These are phyloP conservation scores for Dorcoceras hygrometricum DNA, from an alignment of 257 asterid species.

Conservation along the genomic window DNA sequence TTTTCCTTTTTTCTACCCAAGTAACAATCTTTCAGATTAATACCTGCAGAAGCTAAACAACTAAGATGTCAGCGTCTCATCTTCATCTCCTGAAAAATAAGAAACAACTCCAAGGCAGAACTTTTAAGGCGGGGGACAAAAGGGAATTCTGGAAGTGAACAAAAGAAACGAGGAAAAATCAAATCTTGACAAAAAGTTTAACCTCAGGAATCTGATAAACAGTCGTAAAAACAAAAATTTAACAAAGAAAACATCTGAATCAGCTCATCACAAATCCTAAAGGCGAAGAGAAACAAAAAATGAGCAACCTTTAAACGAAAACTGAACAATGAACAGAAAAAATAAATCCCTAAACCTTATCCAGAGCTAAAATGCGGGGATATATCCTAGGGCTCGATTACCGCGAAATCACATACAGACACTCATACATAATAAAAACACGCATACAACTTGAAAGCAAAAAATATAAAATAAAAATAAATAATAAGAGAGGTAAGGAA, in stretches of 20 bases:
- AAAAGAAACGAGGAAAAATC: background rate
- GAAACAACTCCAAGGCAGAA: background rate
- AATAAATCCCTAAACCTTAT: constrained; percentile 44
- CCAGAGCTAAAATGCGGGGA: constrained; percentile 26
- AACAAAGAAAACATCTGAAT: background rate
- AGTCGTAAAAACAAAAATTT: background rate
- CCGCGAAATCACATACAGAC: background rate
- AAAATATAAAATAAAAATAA: constrained; percentile 15
- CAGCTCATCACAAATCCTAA: background rate
- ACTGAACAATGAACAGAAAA: constrained; percentile 17
- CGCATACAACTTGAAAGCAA: background rate
- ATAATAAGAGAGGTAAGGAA: constrained; percentile 9
- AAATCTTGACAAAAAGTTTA: background rate
- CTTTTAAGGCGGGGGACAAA: constrained; percentile 6
- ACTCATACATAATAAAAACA: too few relatives aligned
- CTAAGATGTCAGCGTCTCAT: constrained; percentile 23
- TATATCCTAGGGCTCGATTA: background rate
- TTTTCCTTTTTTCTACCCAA: constrained; percentile 17
- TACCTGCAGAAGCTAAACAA: constrained; percentile 37
- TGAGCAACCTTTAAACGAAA: background rate
- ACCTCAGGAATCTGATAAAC: constrained; percentile 11
- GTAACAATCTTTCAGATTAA: constrained; percentile 23
- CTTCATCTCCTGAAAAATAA: constrained; percentile 15
- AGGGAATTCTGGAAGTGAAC: background rate
- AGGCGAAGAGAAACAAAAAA: background rate